Evolutionary conservation across 495 filamentous ascomycete species (phyloP), one percentile per base, ranked within the genome.

Genomic region (Letharia lupina): DNA sequence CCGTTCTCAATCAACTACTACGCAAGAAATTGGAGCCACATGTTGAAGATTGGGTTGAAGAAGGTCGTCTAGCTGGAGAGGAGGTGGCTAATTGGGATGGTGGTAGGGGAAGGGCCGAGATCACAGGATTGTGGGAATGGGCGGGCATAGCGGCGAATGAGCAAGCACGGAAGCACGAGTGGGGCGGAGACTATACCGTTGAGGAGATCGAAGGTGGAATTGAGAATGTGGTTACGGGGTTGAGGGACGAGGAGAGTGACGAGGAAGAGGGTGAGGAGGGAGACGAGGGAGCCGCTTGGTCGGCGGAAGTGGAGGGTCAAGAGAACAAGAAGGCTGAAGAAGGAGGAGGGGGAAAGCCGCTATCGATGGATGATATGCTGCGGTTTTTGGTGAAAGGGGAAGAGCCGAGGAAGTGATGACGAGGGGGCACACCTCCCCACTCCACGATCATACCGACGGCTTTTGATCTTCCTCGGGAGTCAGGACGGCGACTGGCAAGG

Each of bases 21-120:
- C 85, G 91, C 28, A 94, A 93, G 75, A 93, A 93, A 73, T 82
- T 89, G 31, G 89, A 93, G 62, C 88, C 90, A 6, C 78, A 82
- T 5, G 85, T 91, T 37, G 89, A 91, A 67, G 83, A 83, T 41
- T 88, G 86, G 82, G 86, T 93, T 18, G 84, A 84, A 12, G 80
- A 86, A 50, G 87, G 86, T 11, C 81, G 83, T 7, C 73, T 71
- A 11, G 75, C 73, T 0, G 75, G 73, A 4, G 73, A 74, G 18
- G 73, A 75, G 67, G 67, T 63, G 60, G 73, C 67, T 31, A 20
- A 45, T 40, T n/a, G 4, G 42, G 12, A 57, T 23, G 60, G 15
- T 69, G 72, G 18, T 70, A 67, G 73, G 78, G 60, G 39, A 68
- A 10, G 68, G 40, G 68, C 77, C 13, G 72, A 79, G 44, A 66